Evolutionary conservation across 1,139 yeast genomes (phyloP).

Genomic region (Suhomyces atakaporum): DNA sequence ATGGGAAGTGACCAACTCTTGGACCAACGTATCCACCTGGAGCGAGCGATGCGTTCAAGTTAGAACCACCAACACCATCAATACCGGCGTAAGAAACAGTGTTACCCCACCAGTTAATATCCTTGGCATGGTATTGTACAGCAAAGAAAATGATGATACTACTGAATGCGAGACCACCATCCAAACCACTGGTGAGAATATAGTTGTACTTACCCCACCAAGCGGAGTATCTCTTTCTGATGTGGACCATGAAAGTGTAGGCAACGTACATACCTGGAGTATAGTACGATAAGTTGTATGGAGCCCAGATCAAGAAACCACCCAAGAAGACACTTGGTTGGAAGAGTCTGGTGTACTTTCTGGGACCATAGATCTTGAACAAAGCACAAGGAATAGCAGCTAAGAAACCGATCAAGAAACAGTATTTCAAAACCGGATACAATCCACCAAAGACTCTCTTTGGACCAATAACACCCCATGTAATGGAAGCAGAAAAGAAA

Average conservation of each 20-base stretch:
- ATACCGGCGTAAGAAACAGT: slow-evolving; percentile 16
- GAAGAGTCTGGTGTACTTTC: slow-evolving; percentile 15
- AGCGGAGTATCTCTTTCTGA: slow-evolving; percentile 18
- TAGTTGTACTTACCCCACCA: slow-evolving; percentile 26
- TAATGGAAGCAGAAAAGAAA: slow-evolving; percentile 57
- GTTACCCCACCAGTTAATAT: slow-evolving; percentile 24
- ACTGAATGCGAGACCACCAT: slow-evolving; percentile 23
- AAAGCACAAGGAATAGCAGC: slow-evolving; percentile 34
- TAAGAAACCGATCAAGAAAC: slow-evolving; percentile 54
- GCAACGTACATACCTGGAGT: slow-evolving; percentile 21
- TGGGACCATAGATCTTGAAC: slow-evolving; percentile 26
- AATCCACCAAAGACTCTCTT: slow-evolving; percentile 47
- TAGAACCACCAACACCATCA: slow-evolving; percentile 12
- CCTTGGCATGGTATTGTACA: slow-evolving; percentile 21
- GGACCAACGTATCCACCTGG: slow-evolving; percentile 24
- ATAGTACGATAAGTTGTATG: slow-evolving; percentile 21
- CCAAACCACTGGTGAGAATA: slow-evolving; percentile 20
- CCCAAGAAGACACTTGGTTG: slow-evolving; percentile 23
- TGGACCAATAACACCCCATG: slow-evolving; percentile 72
- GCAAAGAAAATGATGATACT: slow-evolving; percentile 23
- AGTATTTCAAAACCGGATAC: slow-evolving; percentile 51
- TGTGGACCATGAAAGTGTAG: slow-evolving; percentile 19
- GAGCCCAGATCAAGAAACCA: slow-evolving; percentile 20
- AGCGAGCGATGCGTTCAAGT: slow-evolving; percentile 12
- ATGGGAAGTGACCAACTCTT: slow-evolving; percentile 17